Percentiles rank a stretch among this genome's conserved stretches.
These are phyloP conservation scores for Sporothrix curviconia DNA, from an alignment of 2,329 filamentous ascomycete genomes.

Conservation along the genomic window DNA sequence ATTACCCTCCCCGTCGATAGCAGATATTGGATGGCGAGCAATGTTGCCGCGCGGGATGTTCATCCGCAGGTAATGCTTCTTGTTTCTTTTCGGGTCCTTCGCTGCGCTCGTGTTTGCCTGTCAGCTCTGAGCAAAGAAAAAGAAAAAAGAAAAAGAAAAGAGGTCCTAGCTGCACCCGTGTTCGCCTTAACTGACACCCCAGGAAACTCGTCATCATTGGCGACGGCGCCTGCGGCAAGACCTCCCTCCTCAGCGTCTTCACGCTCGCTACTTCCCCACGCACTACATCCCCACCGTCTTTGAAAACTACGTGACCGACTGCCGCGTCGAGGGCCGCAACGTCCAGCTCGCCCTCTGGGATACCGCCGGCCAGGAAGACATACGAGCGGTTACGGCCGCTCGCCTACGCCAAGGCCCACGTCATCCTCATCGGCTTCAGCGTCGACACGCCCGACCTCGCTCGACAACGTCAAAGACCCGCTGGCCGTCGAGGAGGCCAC, in stretches of 20 bases:
- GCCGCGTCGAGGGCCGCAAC: conserved; percentile 95
- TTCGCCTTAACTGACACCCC: not conserved
- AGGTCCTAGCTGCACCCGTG: too few relatives aligned
- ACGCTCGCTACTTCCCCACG: conserved; percentile 94
- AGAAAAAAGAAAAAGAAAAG: too few relatives aligned
- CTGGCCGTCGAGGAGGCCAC: conserved; percentile 97
- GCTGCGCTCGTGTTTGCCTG: not conserved
- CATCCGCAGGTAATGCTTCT: conserved; percentile 31
- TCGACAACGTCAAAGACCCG: conserved; percentile 99
- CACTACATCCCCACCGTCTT: conserved; percentile 88
- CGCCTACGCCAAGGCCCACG: conserved; percentile 94
- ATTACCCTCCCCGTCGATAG: too few relatives aligned
- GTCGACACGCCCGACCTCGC: conserved; percentile 90
- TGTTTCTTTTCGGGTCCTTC: not conserved
- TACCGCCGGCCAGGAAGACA: conserved; percentile 98
- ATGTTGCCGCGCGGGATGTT: conserved; percentile 29
- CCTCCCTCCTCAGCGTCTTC: conserved; percentile 93
- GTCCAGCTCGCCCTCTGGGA: conserved; percentile 98
- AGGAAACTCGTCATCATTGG: conserved; percentile 97
- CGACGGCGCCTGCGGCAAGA: conserved; percentile 97
- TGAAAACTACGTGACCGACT: conserved; percentile 99
- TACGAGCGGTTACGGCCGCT: conserved; percentile 92
- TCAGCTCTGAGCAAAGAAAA: too few relatives aligned
- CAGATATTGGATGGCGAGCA: conserved; percentile 28
- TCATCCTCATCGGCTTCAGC: conserved; percentile 92